A percentile compares a stretch with the other conserved stretches of the same genome.
phyloP scores from a whole-genome alignment of 2,329 filamentous ascomycete species.

The Pezicula carpinea region DNA sequence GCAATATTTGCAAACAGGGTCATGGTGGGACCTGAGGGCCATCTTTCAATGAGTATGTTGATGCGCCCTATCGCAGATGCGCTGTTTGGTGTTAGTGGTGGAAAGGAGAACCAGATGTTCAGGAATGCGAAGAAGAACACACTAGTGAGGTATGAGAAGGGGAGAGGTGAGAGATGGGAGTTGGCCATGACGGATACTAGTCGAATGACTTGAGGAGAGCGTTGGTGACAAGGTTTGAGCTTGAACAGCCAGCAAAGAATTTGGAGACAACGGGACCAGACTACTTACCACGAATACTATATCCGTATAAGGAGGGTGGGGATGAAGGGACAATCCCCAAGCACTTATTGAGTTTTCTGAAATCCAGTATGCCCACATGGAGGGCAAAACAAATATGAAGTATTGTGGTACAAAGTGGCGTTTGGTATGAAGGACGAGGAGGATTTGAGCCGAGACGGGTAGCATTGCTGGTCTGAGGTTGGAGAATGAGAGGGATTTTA shows the following conservation, averaged over 20 bases:
- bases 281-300: no score
- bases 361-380: no score
- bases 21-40: constrained; percentile 20
- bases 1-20: constrained; percentile 23
- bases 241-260: neutral
- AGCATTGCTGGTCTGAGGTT: no score
- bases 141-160: constrained; percentile 21
- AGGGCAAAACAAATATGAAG: no score
- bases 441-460: no score
- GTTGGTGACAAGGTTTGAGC: neutral
- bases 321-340: no score
- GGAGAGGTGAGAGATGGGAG: constrained; percentile 15
- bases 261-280: no score
- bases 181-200: constrained; percentile 15
- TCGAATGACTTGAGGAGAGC: constrained; percentile 1
- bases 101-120: constrained; percentile 18
- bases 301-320: no score
- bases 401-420: no score
- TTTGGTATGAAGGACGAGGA: no score
- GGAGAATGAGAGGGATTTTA: no score
- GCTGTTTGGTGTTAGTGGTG: constrained; percentile 19
- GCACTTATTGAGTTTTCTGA: no score
- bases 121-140: constrained; percentile 18
- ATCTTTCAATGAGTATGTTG: constrained; percentile 22
- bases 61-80: constrained; percentile 24